Evolutionary conservation across 495 filamentous ascomycete genomes (phyloP), one percentile per base, ranked within the genome.

Genomic region (Aspergillus baeticus): DNA sequence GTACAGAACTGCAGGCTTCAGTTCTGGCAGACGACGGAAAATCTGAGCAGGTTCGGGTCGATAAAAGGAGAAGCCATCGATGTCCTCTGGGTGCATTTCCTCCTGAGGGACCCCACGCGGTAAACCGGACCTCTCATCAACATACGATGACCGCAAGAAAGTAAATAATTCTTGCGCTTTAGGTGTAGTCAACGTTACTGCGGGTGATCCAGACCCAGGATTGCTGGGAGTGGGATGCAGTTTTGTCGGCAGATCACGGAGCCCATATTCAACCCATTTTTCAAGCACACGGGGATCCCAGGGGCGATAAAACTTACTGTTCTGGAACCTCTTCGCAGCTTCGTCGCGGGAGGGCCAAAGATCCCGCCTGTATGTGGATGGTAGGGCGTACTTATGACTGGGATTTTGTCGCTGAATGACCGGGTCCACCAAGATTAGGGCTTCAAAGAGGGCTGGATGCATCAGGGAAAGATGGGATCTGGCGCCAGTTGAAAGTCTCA

Each of bases 41-140:
- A 77, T 53, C 80, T 84, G n/a, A 77, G 71, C 4, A 77, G 86
- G 23, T 75, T 77, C 47, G 86, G 60, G 2, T 80, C 81, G 4
- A 79, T 80, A 39, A 59, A 60, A 17, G 7, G 54, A 35, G 8
- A 29, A 5, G 10, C 36, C 10, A 4, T 14, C 20, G 26, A 47
- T 45, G 13, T 50, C 18, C 26, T 59, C 57, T 3, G 57, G 35
- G 26, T 54, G 23, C 0, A 17, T 7, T 18, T 14, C n/a, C 18
- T 17, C 36, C 3, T n/a, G 7, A 10, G 29, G 45, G 11, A 22
- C 14, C 0, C 20, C 20, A 0, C 11, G 11, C 6, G 37, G 0
- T 1, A 8, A 13, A n/a, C 51, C n/a, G 2, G 14, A 22, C 18
- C 34, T 42, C 33, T 22, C 15, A 3, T 29, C 1, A 7, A 26